A percentile compares a stretch with the other conserved stretches of the same genome.
These are phyloP conservation scores for Cercospora brassicicola DNA, from an alignment of 2,329 filamentous ascomycete genomes.

Conservation along the genomic window DNA sequence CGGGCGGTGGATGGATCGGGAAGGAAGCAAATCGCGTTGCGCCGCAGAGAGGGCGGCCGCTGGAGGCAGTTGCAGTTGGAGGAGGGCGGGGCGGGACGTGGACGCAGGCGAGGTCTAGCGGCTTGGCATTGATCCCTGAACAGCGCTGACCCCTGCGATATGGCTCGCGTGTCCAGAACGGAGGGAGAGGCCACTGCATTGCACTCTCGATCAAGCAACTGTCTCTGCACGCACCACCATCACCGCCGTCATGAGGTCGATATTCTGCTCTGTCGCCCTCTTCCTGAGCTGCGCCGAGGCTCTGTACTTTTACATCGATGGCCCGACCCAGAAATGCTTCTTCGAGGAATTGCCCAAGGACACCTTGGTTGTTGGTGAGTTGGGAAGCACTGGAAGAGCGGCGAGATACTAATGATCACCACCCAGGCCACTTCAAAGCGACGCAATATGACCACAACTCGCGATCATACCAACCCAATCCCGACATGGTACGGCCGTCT, in stretches of 20 bases:
- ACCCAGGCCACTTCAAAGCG: constrained; percentile 74
- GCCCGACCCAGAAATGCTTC: constrained; percentile 85
- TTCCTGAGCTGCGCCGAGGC: constrained; percentile 67
- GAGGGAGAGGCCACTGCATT: background rate
- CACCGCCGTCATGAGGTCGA: constrained; percentile 31
- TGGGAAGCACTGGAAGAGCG: background rate
- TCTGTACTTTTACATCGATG: constrained; percentile 94
- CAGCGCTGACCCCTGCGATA: constrained; percentile 10
- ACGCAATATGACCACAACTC: constrained; percentile 76
- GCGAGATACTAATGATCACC: background rate
- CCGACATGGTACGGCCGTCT: constrained; percentile 49
- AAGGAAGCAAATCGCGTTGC: background rate
- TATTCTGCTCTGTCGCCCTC: constrained; percentile 35
- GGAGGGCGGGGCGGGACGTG: background rate
- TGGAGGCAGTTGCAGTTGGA: background rate
- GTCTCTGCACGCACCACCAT: background rate
- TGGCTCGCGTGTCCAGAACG: constrained; percentile 12
- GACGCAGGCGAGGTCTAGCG: background rate
- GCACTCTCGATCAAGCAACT: background rate
- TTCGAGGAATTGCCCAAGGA: constrained; percentile 97
- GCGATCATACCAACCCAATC: constrained; percentile 69
- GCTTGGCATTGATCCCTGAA: constrained; percentile 6
- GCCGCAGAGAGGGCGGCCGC: background rate
- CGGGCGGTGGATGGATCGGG: background rate
- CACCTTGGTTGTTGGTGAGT: constrained; percentile 82